Evolutionary conservation across 2,329 filamentous ascomycete genomes (phyloP).

Genomic region (Venturia carpophila): DNA sequence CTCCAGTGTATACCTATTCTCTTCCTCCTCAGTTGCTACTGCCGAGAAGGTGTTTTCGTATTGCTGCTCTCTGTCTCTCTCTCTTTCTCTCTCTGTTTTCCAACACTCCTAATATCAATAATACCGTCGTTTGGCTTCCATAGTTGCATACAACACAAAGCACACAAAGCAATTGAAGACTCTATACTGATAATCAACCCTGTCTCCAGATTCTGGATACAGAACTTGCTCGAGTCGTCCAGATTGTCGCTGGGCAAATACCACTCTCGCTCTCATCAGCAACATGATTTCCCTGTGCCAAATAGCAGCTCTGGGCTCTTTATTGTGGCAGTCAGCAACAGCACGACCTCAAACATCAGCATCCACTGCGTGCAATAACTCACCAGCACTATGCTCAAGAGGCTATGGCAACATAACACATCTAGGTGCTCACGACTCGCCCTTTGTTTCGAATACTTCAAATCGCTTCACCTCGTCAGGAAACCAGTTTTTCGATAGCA

Average conservation of each 20-base stretch:
- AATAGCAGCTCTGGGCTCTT: not conserved
- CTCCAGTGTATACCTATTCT: not conserved
- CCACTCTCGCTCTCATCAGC: not conserved
- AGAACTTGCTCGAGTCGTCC: not conserved
- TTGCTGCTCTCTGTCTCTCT: not conserved
- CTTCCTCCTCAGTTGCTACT: not conserved
- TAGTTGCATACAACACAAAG: not conserved
- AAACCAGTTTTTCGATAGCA: conserved; percentile 69
- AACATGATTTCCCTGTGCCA: not conserved
- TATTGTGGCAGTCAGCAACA: conserved; percentile 23
- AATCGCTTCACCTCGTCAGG: conserved; percentile 57
- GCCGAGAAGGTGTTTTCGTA: not conserved
- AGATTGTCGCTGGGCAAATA: not conserved
- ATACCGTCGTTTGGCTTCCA: not conserved
- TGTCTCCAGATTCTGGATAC: not conserved
- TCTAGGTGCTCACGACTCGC: conserved; percentile 67
- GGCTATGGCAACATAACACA: conserved; percentile 70
- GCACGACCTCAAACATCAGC: conserved; percentile 16
- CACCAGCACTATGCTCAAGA: conserved; percentile 61
- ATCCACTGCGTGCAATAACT: conserved; percentile 66
- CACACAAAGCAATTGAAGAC: not conserved
- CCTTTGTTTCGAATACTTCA: conserved; percentile 59
- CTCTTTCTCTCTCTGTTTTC: conserved; percentile 7
- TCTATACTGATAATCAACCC: not conserved
- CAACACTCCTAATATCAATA: not conserved